phyloP scores from a whole-genome alignment of 257 asterid genomes.

The Capsicum baccatum region DNA sequence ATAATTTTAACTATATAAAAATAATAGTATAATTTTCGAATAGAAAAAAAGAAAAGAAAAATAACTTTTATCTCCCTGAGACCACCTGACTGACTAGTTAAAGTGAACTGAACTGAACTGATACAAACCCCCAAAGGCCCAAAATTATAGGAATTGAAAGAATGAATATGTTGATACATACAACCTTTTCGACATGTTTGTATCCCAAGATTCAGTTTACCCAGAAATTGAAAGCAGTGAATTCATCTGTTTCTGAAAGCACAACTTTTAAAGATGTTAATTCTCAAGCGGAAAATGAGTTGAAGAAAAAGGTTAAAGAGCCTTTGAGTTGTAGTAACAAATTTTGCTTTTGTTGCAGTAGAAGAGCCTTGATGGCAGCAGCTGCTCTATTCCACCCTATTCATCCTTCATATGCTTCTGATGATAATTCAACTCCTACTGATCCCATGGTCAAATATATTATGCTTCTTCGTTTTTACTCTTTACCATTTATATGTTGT shows the following conservation, averaged over 20 bases:
- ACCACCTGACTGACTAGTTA: no score
- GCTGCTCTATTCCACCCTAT: conserved; percentile 44
- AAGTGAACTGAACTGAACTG: not conserved
- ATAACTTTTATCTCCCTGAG: not conserved
- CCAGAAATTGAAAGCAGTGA: conserved; percentile 11
- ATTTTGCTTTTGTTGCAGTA: conserved; percentile 56
- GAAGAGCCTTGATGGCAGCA: conserved; percentile 62
- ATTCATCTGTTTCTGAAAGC: conserved; percentile 14
- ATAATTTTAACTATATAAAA: no score
- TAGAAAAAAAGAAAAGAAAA: not conserved
- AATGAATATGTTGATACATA: conserved; percentile 7
- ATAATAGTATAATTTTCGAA: no score
- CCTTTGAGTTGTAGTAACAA: conserved; percentile 23
- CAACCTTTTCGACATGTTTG: conserved; percentile 4
- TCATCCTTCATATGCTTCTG: conserved; percentile 54
- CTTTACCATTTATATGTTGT: not conserved
- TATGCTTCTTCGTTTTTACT: not conserved
- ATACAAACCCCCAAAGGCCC: not conserved
- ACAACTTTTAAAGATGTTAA: conserved; percentile 29
- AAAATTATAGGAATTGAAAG: not conserved
- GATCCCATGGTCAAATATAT: conserved; percentile 51
- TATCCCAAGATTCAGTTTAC: conserved; percentile 25
- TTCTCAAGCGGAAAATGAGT: conserved; percentile 26
- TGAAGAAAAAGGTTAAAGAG: not conserved
- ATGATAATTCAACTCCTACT: conserved; percentile 33